phyloP scores from a whole-genome alignment of 768 basidiomycete genomes.

The Pulveroboletus sp. region DNA sequence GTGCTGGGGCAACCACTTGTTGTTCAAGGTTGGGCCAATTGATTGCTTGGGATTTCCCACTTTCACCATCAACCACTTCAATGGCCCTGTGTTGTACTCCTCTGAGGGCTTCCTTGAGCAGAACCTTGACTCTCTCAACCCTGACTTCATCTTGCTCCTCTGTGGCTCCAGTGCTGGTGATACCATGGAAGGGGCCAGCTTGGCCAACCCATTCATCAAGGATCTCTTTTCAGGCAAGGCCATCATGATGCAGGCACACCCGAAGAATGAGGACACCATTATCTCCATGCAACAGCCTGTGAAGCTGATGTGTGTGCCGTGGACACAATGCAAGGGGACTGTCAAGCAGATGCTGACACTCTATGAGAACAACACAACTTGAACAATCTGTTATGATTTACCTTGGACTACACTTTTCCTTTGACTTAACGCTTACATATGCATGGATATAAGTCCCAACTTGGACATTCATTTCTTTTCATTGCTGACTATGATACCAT shows the following conservation, averaged over 20 bases:
- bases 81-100: constrained; percentile 86
- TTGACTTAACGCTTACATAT: too few relatives aligned
- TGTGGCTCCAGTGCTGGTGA: constrained; percentile 56
- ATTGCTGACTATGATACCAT: too few relatives aligned
- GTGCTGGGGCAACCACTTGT: constrained; percentile 85
- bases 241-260: constrained; percentile 92
- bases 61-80: constrained; percentile 73
- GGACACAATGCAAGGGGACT: too few relatives aligned
- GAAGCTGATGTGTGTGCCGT: too few relatives aligned
- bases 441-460: too few relatives aligned
- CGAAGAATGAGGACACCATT: constrained; percentile 90
- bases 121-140: constrained; percentile 84
- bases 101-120: constrained; percentile 82
- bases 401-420: too few relatives aligned
- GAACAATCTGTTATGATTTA: too few relatives aligned
- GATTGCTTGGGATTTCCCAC: neutral
- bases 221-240: constrained; percentile 83
- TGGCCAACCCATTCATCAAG: constrained; percentile 87
- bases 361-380: too few relatives aligned
- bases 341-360: too few relatives aligned
- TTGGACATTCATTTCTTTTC: too few relatives aligned
- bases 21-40: constrained; percentile 72
- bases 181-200: constrained; percentile 63
- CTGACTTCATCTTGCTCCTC: constrained; percentile 88
- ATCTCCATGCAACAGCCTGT: too few relatives aligned